A percentile compares a stretch with the other conserved stretches of the same genome.
phyloP scores from a whole-genome alignment of 2,329 filamentous ascomycete species.

The Xylaria polymorpha region DNA sequence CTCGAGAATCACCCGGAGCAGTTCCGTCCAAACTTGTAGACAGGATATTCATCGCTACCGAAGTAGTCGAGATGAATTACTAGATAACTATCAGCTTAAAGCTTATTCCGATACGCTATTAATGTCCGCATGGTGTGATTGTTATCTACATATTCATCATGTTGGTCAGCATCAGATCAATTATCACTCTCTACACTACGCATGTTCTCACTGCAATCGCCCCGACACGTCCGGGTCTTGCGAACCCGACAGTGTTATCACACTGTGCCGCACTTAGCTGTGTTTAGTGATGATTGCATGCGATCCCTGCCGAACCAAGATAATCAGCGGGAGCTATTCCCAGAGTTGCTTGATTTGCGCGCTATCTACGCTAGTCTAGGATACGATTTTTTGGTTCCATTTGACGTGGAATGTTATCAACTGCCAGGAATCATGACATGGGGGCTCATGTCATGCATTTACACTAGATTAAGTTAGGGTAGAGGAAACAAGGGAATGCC shows the following conservation, averaged over 20 bases:
- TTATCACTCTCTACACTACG: not conserved
- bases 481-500: not conserved
- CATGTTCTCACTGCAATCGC: not conserved
- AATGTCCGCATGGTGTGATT: slow-evolving; percentile 22
- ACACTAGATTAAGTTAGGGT: not conserved
- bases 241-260: not conserved
- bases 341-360: not conserved
- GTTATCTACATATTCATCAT: slow-evolving; percentile 10
- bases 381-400: not conserved
- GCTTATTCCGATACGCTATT: not conserved
- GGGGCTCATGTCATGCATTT: not conserved
- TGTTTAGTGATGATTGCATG: slow-evolving; percentile 17
- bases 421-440: not conserved
- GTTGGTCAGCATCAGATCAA: slow-evolving; percentile 19
- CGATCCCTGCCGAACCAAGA: slow-evolving; percentile 4
- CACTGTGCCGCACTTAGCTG: slow-evolving; percentile 17
- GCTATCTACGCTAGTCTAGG: not conserved
- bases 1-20: not conserved
- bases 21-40: slow-evolving; percentile 3
- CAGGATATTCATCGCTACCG: not conserved
- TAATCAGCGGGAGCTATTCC: slow-evolving; percentile 16
- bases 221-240: not conserved
- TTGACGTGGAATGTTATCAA: not conserved
- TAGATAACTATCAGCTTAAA: not conserved
- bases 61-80: slow-evolving; percentile 1